Percentiles rank a stretch among this genome's conserved stretches.
Conservation (phyloP, 352 stramenopile species). For the Globisporangium nagaii region DNA sequence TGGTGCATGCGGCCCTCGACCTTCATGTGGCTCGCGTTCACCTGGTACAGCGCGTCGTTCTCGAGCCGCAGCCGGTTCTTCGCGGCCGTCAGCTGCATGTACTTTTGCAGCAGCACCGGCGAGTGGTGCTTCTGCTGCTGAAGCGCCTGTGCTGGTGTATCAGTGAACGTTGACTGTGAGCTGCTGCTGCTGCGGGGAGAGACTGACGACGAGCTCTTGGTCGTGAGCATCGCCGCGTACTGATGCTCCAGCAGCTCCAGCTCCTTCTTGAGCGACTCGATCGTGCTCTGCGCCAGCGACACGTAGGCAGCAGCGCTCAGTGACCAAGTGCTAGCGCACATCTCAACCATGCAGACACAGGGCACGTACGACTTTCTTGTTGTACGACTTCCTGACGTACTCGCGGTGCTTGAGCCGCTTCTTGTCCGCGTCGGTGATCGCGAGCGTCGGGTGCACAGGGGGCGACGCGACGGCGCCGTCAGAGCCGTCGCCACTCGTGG, state of each 20-base stretch:
- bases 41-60: conserved; percentile 50
- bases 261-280: conserved; percentile 41
- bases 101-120: conserved; percentile 30
- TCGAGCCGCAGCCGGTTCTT: conserved; percentile 44
- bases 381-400: conserved; percentile 69
- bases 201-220: not conserved
- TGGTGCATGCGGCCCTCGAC: conserved; percentile 43
- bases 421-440: conserved; percentile 18
- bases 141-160: not conserved
- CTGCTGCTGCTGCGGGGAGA: not conserved
- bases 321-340: too few relatives aligned
- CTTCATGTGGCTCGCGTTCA: conserved; percentile 48
- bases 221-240: conserved; percentile 31
- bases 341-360: too few relatives aligned
- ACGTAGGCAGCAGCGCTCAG: too few relatives aligned
- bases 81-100: conserved; percentile 33
- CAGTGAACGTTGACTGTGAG: not conserved
- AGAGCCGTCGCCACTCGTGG: too few relatives aligned
- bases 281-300: conserved; percentile 27
- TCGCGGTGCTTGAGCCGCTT: conserved; percentile 64
- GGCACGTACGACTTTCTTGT: conserved; percentile 62
- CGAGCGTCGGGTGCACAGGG: not conserved
- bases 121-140: not conserved
- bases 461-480: too few relatives aligned
- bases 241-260: conserved; percentile 35